Conservation (phyloP, 306 rosid genomes). For the Carpinus viminea region DNA sequence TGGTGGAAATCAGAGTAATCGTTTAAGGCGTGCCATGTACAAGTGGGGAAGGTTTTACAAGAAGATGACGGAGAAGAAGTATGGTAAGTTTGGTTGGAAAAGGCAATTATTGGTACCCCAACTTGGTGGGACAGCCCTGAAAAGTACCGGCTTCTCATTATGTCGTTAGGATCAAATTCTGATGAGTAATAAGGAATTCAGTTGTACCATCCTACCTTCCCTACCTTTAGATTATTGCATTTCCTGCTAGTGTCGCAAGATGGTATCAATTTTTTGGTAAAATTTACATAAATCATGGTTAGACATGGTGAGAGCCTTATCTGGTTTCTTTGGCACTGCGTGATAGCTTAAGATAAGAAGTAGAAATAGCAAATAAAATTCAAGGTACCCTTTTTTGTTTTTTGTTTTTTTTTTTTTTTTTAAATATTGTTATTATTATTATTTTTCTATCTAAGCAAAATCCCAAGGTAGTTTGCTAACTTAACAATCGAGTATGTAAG, state of each 20-base stretch:
- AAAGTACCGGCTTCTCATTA: slow-evolving; percentile 31
- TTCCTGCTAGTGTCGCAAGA: not conserved
- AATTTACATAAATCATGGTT: not conserved
- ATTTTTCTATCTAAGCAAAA: too few relatives aligned
- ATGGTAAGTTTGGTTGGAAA: slow-evolving; percentile 38
- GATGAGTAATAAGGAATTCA: slow-evolving; percentile 1
- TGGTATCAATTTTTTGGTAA: not conserved
- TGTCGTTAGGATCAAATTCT: slow-evolving; percentile 29
- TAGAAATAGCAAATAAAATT: too few relatives aligned
- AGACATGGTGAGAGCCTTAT: slow-evolving; percentile 2
- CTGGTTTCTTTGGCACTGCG: too few relatives aligned
- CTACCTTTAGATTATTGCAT: not conserved
- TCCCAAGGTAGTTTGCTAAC: too few relatives aligned
- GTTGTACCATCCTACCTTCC: slow-evolving; percentile 6
- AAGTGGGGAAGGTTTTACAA: slow-evolving; percentile 45
- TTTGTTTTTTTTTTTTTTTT: too few relatives aligned
- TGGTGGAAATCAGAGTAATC: slow-evolving; percentile 58
- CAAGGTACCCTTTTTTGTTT: too few relatives aligned
- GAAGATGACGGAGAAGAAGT: slow-evolving; percentile 30
- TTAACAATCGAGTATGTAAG: too few relatives aligned
- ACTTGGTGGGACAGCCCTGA: slow-evolving; percentile 40
- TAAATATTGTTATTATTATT: too few relatives aligned
- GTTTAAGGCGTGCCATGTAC: slow-evolving; percentile 54
- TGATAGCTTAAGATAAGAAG: too few relatives aligned
- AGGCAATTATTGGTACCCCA: slow-evolving; percentile 42